Percentiles rank a stretch among this genome's conserved stretches.
phyloP scores from a whole-genome alignment of 371 early-diverging fungal species.

The Haplosporangium sp. region DNA sequence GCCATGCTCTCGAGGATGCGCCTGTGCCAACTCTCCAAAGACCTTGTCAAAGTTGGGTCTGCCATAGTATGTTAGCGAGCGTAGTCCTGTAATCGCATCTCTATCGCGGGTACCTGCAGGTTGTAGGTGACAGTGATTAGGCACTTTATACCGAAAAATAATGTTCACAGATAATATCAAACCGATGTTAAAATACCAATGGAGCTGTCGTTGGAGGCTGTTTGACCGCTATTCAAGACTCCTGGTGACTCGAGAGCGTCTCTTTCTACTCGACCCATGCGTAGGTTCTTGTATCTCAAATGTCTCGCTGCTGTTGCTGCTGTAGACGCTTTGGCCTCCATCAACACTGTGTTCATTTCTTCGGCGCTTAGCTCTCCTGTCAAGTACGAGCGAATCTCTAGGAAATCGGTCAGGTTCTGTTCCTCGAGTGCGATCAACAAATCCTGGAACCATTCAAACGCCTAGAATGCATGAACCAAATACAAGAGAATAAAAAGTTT shows the following conservation, averaged over 20 bases:
- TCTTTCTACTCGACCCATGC: slow-evolving; percentile 1
- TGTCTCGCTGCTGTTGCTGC: slow-evolving; percentile 28
- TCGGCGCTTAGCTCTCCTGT: slow-evolving; percentile 65
- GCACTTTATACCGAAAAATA: no score
- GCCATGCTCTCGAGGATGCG: slow-evolving; percentile 58
- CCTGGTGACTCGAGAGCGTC: not conserved
- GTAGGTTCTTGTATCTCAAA: slow-evolving; percentile 11
- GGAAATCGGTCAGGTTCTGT: slow-evolving; percentile 56
- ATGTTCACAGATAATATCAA: no score
- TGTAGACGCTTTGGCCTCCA: slow-evolving; percentile 38
- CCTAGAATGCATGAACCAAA: slow-evolving; percentile 32
- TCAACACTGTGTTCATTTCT: slow-evolving; percentile 39
- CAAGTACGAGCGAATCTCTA: slow-evolving; percentile 75
- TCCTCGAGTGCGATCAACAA: slow-evolving; percentile 70
- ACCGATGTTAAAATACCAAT: not conserved
- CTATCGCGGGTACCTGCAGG: slow-evolving; percentile 41
- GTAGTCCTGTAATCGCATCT: slow-evolving; percentile 69
- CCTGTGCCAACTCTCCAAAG: slow-evolving; percentile 59
- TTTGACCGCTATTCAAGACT: not conserved
- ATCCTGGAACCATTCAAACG: slow-evolving; percentile 81
- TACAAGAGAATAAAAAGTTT: not conserved
- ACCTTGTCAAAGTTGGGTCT: slow-evolving; percentile 71
- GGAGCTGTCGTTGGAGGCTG: slow-evolving; percentile 1
- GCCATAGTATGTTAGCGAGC: slow-evolving; percentile 71
- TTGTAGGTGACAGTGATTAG: no score